Percentiles rank a stretch among this genome's conserved stretches.
Conservation (phyloP, 2,329 filamentous ascomycete genomes). For the Coniochaeta sp. region DNA sequence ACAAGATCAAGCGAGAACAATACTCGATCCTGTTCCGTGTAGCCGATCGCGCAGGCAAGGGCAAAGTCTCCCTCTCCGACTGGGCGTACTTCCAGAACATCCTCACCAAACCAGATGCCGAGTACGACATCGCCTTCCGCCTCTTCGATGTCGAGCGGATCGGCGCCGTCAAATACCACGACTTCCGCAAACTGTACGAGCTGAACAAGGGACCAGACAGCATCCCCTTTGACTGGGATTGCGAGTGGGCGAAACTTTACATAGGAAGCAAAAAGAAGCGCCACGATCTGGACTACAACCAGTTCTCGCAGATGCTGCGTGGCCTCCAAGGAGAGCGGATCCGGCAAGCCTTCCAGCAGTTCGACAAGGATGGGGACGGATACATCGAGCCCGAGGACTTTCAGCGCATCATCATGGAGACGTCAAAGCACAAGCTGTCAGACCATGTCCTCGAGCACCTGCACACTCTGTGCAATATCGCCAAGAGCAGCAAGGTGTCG, state of each 20-base stretch:
- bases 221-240: conserved; percentile 95
- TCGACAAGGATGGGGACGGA: conserved; percentile 86
- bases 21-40: conserved; percentile 90
- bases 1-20: conserved; percentile 95
- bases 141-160: conserved; percentile 83
- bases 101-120: conserved; percentile 86
- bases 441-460: conserved; percentile 91
- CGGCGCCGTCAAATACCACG: conserved; percentile 81
- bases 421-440: conserved; percentile 89
- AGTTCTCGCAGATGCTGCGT: conserved; percentile 97
- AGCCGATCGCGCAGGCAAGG: conserved; percentile 69
- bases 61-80: conserved; percentile 71
- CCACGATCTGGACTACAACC: conserved; percentile 87
- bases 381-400: conserved; percentile 96
- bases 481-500: conserved; percentile 83
- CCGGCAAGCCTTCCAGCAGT: conserved; percentile 85
- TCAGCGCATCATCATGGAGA: conserved; percentile 92
- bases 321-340: conserved; percentile 94
- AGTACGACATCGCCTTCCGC: conserved; percentile 98
- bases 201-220: conserved; percentile 77
- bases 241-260: conserved; percentile 93
- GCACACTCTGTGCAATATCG: conserved; percentile 90
- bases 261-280: conserved; percentile 81
- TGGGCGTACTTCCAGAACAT: conserved; percentile 94
- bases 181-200: conserved; percentile 79